Evolutionary conservation across 2,329 filamentous ascomycete genomes (phyloP).

Genomic region (Elsinoe batatas): DNA sequence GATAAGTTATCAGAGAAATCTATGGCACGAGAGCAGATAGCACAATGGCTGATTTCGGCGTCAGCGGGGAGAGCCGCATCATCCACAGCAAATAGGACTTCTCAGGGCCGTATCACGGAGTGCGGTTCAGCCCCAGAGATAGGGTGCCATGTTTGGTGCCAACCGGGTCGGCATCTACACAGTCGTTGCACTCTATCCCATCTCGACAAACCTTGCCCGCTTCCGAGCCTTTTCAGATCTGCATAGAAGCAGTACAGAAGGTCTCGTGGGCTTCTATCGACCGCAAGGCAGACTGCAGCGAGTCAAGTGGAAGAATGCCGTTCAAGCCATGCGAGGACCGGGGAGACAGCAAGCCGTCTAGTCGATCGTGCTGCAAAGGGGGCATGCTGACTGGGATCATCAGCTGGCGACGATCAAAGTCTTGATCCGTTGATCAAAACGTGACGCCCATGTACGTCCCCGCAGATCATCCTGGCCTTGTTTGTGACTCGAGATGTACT

Average conservation of each 20-base stretch:
- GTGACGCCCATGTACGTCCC: background rate
- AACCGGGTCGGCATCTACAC: background rate
- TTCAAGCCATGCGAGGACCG: background rate
- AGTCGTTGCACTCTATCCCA: background rate
- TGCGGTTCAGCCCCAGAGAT: too few relatives aligned
- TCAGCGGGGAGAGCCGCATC: too few relatives aligned
- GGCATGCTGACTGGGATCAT: background rate
- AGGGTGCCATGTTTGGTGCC: too few relatives aligned
- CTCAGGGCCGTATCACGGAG: too few relatives aligned
- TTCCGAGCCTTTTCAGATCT: background rate
- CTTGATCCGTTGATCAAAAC: conserved; percentile 6
- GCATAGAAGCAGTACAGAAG: background rate
- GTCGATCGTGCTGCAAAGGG: background rate
- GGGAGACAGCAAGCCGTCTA: background rate
- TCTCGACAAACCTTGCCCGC: background rate
- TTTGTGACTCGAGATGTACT: background rate
- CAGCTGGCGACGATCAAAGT: background rate
- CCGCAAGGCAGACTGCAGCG: background rate
- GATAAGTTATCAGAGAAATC: too few relatives aligned
- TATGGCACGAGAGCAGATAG: too few relatives aligned
- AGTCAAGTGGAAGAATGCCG: background rate
- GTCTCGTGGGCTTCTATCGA: background rate
- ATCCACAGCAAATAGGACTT: too few relatives aligned
- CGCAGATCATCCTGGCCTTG: background rate
- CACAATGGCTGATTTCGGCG: too few relatives aligned